These are phyloP conservation scores for Gymnopus androsaceus DNA, from an alignment of 1,284 basidiomycete species.

Conservation along the genomic window DNA sequence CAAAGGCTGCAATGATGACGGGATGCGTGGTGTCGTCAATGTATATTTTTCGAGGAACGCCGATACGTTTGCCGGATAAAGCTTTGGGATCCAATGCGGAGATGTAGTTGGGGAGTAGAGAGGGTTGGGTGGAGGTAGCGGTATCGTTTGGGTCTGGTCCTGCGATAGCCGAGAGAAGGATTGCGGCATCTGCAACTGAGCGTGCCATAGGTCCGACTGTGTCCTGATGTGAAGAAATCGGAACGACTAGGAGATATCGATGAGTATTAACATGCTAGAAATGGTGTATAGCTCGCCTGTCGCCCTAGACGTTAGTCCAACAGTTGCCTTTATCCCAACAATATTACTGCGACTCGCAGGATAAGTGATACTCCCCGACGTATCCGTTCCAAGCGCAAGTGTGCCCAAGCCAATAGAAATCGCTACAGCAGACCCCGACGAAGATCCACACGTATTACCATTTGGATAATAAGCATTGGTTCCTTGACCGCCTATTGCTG, in stretches of 20 bases:
- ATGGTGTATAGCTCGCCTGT: not conserved
- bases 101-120: constrained; percentile 54
- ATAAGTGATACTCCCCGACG: constrained; percentile 58
- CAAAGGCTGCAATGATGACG: constrained; percentile 47
- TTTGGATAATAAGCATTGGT: constrained; percentile 61
- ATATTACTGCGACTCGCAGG: constrained; percentile 3
- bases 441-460: constrained; percentile 65
- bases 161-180: constrained; percentile 60
- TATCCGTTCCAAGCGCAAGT: constrained; percentile 63
- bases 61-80: constrained; percentile 58
- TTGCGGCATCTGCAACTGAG: constrained; percentile 59
- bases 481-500: constrained; percentile 64
- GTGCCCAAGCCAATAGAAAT: constrained; percentile 63
- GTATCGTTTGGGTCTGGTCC: constrained; percentile 62
- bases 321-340: constrained; percentile 2
- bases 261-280: not conserved
- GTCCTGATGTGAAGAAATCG: constrained; percentile 52
- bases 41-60: constrained; percentile 54
- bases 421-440: constrained; percentile 66
- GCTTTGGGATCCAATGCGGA: constrained; percentile 51
- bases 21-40: constrained; percentile 43
- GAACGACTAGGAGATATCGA: constrained; percentile 19
- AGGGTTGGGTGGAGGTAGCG: constrained; percentile 59
- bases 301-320: constrained; percentile 8
- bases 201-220: constrained; percentile 65